Conservation (phyloP, 2,329 filamentous ascomycete species). For the Monosporascus sp. region DNA sequence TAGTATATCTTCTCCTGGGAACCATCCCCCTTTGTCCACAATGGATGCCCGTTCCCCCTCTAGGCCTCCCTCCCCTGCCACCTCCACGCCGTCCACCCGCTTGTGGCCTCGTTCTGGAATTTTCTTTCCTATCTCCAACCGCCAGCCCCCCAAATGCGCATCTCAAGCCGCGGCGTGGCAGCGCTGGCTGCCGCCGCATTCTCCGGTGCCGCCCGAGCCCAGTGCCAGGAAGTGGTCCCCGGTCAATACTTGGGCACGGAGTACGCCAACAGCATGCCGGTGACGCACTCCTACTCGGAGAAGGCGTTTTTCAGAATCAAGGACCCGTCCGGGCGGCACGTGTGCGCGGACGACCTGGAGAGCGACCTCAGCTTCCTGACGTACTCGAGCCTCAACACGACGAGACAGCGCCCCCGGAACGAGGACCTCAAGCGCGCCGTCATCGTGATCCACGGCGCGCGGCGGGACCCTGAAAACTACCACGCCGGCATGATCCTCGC, state of each 20-base stretch:
- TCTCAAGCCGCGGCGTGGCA: neutral
- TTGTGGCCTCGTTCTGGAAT: neutral
- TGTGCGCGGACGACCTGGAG: neutral
- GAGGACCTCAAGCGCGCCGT: conserved; percentile 1
- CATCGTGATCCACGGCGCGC: conserved; percentile 1
- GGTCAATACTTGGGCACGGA: conserved; percentile 1
- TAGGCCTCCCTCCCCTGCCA: neutral
- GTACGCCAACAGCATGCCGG: neutral
- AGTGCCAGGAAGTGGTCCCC: conserved; percentile 1
- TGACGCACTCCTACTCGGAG: neutral
- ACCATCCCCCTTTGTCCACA: neutral
- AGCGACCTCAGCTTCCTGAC: conserved; percentile 3
- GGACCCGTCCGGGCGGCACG: conserved; percentile 2
- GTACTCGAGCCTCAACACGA: conserved; percentile 1
- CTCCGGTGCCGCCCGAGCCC: neutral
- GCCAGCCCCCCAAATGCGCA: neutral
- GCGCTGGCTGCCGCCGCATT: neutral
- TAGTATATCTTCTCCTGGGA: neutral
- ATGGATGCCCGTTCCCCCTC: neutral
- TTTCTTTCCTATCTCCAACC: neutral
- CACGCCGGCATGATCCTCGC: conserved; percentile 3
- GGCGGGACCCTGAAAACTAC: conserved; percentile 1
- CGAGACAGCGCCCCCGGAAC: neutral
- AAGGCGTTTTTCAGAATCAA: conserved; percentile 3
- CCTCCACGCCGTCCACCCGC: neutral